A percentile compares a stretch with the other conserved stretches of the same genome.
These are phyloP conservation scores for Nitzschia palea DNA, from an alignment of 108 stramenopile species.

Conservation along the genomic window DNA sequence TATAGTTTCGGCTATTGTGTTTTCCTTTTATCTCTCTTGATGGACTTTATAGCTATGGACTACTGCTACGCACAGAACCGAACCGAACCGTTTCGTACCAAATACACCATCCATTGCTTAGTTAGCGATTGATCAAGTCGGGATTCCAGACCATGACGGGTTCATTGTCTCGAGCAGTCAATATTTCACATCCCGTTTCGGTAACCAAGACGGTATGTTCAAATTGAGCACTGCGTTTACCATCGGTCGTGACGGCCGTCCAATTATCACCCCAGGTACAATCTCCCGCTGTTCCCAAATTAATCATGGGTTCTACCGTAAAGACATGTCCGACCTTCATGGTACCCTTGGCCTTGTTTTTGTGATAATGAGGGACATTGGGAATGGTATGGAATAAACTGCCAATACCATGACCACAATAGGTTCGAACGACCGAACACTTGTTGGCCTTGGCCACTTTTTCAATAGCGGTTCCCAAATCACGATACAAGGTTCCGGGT, in stretches of 20 bases:
- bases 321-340: slow-evolving; percentile 98
- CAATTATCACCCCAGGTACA: slow-evolving; percentile 96
- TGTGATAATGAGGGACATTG: slow-evolving; percentile 95
- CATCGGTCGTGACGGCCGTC: slow-evolving; percentile 93
- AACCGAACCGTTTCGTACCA: no score
- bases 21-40: slow-evolving; percentile 9
- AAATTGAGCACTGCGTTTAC: slow-evolving; percentile 87
- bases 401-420: slow-evolving; percentile 98
- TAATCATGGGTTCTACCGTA: slow-evolving; percentile 99
- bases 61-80: no score
- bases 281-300: slow-evolving; percentile 77
- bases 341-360: slow-evolving; percentile 90
- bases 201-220: slow-evolving; percentile 97
- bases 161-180: slow-evolving; percentile 90
- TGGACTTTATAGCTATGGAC: no score
- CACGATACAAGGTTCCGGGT: slow-evolving; percentile 87
- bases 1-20: no score
- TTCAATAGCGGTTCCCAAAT: slow-evolving; percentile 91
- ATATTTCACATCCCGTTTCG: slow-evolving; percentile 91
- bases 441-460: slow-evolving; percentile 59
- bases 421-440: slow-evolving; percentile 84
- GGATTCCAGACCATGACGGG: slow-evolving; percentile 89
- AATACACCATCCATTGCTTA: background rate
- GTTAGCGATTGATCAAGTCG: slow-evolving; percentile 31
- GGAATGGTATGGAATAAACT: slow-evolving; percentile 87